Evolutionary conservation across 2,329 filamentous ascomycete genomes (phyloP).

Genomic region (Thermothelomyces thermophilus): DNA sequence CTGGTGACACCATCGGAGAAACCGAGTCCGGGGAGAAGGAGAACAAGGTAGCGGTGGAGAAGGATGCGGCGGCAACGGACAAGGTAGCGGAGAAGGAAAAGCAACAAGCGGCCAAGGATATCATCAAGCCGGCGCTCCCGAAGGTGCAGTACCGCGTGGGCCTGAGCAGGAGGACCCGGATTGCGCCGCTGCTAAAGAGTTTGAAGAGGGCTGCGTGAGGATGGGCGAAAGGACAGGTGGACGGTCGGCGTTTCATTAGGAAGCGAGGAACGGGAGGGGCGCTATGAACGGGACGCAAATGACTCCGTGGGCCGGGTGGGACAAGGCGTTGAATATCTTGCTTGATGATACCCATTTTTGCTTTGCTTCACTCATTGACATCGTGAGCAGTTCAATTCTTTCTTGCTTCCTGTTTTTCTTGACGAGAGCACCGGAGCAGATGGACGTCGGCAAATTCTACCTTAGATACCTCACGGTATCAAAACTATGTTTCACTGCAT

Average conservation of each 20-base stretch:
- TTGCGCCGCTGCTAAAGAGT: conserved; percentile 46
- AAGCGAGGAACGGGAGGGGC: not conserved
- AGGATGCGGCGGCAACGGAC: not conserved
- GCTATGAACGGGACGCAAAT: no score
- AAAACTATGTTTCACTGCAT: no score
- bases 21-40: conserved; percentile 4
- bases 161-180: conserved; percentile 43
- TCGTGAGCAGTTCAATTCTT: not conserved
- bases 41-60: not conserved
- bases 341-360: conserved; percentile 4
- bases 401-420: no score
- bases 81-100: conserved; percentile 8
- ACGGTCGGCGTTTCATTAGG: not conserved
- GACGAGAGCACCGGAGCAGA: no score
- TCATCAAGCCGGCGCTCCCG: conserved; percentile 8
- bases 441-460: no score
- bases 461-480: no score
- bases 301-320: no score
- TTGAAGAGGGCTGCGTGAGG: conserved; percentile 34
- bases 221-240: not conserved
- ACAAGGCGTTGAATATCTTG: not conserved
- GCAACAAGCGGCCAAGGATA: conserved; percentile 1
- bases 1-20: not conserved
- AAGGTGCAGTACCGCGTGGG: conserved; percentile 45
- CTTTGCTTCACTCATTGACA: not conserved